phyloP scores from a whole-genome alignment of 2,329 filamentous ascomycete species.

The Colletotrichum lindemuthianum region DNA sequence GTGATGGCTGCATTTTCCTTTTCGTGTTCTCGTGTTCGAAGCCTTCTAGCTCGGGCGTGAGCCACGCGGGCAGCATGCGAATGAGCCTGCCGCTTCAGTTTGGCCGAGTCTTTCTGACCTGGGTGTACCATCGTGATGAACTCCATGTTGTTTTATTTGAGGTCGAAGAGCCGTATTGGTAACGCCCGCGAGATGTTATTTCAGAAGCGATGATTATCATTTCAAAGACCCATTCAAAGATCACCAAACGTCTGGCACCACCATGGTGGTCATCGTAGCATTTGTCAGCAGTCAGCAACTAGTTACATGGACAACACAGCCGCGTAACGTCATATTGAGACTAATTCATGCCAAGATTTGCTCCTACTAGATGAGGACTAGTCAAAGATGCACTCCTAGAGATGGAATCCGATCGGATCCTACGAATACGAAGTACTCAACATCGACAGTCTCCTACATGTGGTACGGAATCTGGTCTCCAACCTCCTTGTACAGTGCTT shows the following conservation, averaged over 20 bases:
- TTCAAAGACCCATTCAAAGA: too few relatives aligned
- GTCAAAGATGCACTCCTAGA: background rate
- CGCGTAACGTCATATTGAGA: background rate
- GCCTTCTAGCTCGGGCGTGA: conserved; percentile 13
- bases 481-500: conserved; percentile 10
- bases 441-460: background rate
- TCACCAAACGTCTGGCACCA: too few relatives aligned
- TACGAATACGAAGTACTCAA: too few relatives aligned
- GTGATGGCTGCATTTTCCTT: background rate
- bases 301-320: too few relatives aligned
- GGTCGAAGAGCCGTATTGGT: too few relatives aligned
- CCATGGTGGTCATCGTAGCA: background rate
- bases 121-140: conserved; percentile 21
- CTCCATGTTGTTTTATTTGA: background rate
- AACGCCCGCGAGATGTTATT: too few relatives aligned
- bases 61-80: conserved; percentile 18
- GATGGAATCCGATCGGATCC: too few relatives aligned
- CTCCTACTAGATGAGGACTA: conserved; percentile 10
- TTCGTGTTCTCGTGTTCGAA: background rate
- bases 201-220: too few relatives aligned
- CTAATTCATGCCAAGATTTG: conserved; percentile 5
- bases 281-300: conserved; percentile 11
- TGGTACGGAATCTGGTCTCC: conserved; percentile 11
- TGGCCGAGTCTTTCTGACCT: conserved; percentile 9
- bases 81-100: conserved; percentile 13